Evolutionary conservation across 306 rosid genomes (phyloP), one percentile per base, ranked within the genome.

Genomic region (Myrica gale): DNA sequence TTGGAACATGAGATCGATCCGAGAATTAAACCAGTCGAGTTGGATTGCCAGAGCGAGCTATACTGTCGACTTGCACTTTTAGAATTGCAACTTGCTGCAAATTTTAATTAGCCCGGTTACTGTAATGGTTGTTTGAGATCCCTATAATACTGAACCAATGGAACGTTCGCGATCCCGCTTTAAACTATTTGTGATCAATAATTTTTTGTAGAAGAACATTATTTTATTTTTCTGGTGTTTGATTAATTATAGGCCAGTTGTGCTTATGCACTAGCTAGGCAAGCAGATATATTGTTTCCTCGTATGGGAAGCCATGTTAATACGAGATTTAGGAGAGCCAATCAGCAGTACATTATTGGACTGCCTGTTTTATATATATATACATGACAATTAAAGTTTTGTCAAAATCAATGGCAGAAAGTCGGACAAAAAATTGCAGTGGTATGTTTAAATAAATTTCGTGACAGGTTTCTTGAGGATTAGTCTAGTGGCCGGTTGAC

Each of bases 41-140:
- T 41, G 32, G 47, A 16, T 42, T 66, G 51, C 32, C 70, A 66
- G 70, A 60, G 37, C 37, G 67, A 66, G 50, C 48, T 41, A 26
- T 37, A 65, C 4, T 17, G 51, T 19, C 51, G 7, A 66, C 26
- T 17, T 37, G 51, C 50, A 41, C 41, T 65, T 42, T 41, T n/a
- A 43, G 51, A 66, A 42, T 16, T 42, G 26, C 70, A 66, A 66
- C 12, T 66, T 66, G 70, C 70, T 15, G 9, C 70, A 66, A 66
- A 17, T 7, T 63, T 63, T 58, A 58, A 23, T 58, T 1, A 32
- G 37, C 37, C 37, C 37, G 2, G 37, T 32, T 32, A 32, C 37
- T 32, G 37, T 2, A 32, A 32, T 12, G 68, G 12, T 12, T 1
- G 68, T 42, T 61, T 61, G 6, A 32, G 68, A 61, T 26, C 68